A percentile compares a stretch with the other conserved stretches of the same genome.
Evolutionary conservation across 345 rosid genomes (phyloP).

Genomic region (Pseudoturritis turrita): DNA sequence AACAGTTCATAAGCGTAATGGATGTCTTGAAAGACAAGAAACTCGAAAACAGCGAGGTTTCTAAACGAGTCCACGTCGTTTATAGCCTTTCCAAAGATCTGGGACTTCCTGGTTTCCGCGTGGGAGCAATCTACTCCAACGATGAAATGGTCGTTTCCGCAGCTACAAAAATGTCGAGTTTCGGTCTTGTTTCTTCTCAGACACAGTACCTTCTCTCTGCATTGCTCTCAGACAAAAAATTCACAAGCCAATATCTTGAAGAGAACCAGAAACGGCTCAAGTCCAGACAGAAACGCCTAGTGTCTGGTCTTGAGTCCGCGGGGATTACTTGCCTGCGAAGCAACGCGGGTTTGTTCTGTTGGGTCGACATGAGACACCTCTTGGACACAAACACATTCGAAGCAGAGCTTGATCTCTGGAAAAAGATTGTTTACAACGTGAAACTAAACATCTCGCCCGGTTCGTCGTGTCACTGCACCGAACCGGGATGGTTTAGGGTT

Average conservation of each 20-base stretch:
- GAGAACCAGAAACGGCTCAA: constrained; percentile 59
- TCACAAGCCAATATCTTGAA: constrained; percentile 50
- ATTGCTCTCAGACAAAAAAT: constrained; percentile 66
- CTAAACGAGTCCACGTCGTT: constrained; percentile 60
- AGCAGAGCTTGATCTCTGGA: constrained; percentile 80
- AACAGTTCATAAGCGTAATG: constrained; percentile 58
- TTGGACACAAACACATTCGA: constrained; percentile 64
- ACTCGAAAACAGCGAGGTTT: constrained; percentile 41
- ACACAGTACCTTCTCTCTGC: constrained; percentile 68
- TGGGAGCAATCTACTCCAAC: constrained; percentile 78
- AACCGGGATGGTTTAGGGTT: constrained; percentile 76
- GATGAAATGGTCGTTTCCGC: constrained; percentile 60
- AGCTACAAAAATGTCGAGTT: constrained; percentile 87
- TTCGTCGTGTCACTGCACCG: constrained; percentile 72
- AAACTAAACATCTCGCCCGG: constrained; percentile 64
- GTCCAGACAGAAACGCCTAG: constrained; percentile 44
- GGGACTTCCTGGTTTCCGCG: constrained; percentile 84
- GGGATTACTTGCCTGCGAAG: constrained; percentile 56
- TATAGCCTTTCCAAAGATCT: constrained; percentile 77
- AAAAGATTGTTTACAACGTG: constrained; percentile 65
- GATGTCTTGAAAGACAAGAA: constrained; percentile 57
- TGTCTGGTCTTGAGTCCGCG: constrained; percentile 58
- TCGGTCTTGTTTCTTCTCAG: constrained; percentile 77
- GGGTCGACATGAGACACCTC: constrained; percentile 82
- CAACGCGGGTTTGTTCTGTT: constrained; percentile 74